Evolutionary conservation across 495 filamentous ascomycete species (phyloP), one percentile per base, ranked within the genome.

Genomic region (Amorphotheca resinae): DNA sequence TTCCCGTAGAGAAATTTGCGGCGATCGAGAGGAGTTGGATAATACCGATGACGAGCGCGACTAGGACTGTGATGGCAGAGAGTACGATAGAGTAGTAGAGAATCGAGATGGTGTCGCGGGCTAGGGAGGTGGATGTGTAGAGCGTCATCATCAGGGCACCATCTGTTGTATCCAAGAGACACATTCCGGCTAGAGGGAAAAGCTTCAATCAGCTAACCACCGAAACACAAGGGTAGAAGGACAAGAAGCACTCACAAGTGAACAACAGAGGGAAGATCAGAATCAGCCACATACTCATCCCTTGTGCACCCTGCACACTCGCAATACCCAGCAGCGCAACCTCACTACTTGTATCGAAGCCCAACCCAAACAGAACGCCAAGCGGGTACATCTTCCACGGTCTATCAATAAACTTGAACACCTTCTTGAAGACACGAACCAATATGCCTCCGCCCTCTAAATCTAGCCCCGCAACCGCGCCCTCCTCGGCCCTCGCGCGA

Each of bases 371-470:
- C 16, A 95, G 57, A 2, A 94, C 67, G 3, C 89, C 89, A 3
- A 96, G 64, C 4, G 87, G 86, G 57, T 93, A 81, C 89, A 95
- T 98, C 61, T 98, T 98, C 91, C 91, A 98, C 0, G 87, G 85
- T 56, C 81, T 64, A 58, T 98, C 84, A 56, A 98, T 80, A 16
- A 93, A 58, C 45, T 73, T 78, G 64, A 95, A 94, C 60, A 88
- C 64, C 40, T 68, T 77, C 49, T 80, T 76, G 37, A 95, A 75
- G 8, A 94, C 49, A 2, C 62, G 63, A 41, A 80, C 80, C 35
- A 95, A 59, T 34, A 84, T 74, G 0, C 89, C 89, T 1, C 72
- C 77, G 3, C 85, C 84, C 52, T 88, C 76, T 16, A 93, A 68
- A 57, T 80, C 73, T 53, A 87, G 69, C 0, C 65, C 63, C 41